A percentile compares a stretch with the other conserved stretches of the same genome.
These are phyloP conservation scores for Boletus coccyginus DNA, from an alignment of 768 basidiomycete genomes.

Conservation along the genomic window DNA sequence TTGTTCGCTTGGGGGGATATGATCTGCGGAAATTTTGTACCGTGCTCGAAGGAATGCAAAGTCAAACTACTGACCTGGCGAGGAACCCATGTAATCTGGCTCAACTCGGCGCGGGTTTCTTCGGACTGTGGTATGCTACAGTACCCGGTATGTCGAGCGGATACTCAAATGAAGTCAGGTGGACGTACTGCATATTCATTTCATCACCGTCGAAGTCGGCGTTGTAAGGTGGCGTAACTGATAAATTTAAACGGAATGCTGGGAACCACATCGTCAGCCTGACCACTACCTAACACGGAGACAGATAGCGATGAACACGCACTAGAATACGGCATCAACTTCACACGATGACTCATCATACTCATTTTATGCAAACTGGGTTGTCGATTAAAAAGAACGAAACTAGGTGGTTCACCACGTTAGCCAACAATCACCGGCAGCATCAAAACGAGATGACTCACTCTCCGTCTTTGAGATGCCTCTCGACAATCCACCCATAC, in stretches of 20 bases:
- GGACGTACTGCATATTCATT: conserved; percentile 99
- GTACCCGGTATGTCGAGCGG: conserved; percentile 7
- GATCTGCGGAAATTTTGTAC: conserved; percentile 53
- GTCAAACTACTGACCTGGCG: conserved; percentile 62
- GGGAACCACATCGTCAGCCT: conserved; percentile 17
- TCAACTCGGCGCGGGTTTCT: conserved; percentile 97
- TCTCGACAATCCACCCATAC: conserved; percentile 98
- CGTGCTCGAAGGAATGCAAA: neutral
- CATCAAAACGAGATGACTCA: conserved; percentile 43
- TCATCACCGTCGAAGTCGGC: conserved; percentile 99
- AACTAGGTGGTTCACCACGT: conserved; percentile 7
- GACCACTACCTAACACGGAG: neutral
- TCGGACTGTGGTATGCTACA: conserved; percentile 93
- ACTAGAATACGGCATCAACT: conserved; percentile 98
- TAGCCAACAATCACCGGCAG: neutral
- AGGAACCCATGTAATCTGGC: conserved; percentile 98
- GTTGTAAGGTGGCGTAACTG: conserved; percentile 98
- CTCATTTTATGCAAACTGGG: conserved; percentile 99
- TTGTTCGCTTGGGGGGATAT: conserved; percentile 99
- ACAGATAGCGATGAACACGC: conserved; percentile 32
- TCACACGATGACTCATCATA: conserved; percentile 99
- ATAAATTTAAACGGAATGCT: conserved; percentile 98
- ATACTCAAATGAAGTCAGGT: neutral
- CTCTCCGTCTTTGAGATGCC: conserved; percentile 98
- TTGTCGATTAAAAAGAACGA: conserved; percentile 89